phyloP scores from a whole-genome alignment of 257 asterid species.

The Galeopsis tetrahit region DNA sequence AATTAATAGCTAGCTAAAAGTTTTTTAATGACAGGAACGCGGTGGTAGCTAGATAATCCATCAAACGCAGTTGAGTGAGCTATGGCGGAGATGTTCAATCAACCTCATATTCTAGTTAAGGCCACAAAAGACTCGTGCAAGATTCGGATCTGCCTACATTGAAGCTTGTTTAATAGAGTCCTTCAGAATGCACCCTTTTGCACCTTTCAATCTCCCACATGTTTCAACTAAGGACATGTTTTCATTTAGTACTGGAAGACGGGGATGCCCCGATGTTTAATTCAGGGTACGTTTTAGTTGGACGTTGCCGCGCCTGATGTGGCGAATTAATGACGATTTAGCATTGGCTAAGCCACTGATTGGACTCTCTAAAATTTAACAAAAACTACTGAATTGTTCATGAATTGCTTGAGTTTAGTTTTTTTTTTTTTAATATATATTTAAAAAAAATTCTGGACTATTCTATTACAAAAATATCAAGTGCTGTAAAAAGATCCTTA shows the following conservation, averaged over 20 bases:
- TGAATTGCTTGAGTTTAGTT: not conserved
- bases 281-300: too few species aligned
- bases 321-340: too few species aligned
- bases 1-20: too few species aligned
- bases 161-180: too few species aligned
- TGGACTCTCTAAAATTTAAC: too few species aligned
- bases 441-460: not conserved
- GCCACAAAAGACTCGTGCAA: constrained; percentile 30
- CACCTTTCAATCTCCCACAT: constrained; percentile 43
- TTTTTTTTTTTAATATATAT: not conserved
- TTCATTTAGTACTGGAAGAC: too few species aligned
- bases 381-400: constrained; percentile 1
- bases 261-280: too few species aligned
- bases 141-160: not conserved
- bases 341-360: too few species aligned
- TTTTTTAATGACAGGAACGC: not conserved
- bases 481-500: not conserved
- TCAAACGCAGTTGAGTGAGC: constrained; percentile 20
- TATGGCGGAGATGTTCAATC: too few species aligned
- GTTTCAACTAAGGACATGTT: constrained; percentile 35
- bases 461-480: not conserved
- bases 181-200: too few species aligned
- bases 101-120: too few species aligned
- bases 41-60: constrained; percentile 13
- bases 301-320: too few species aligned